These are phyloP conservation scores for Metarhizium brunneum DNA, from an alignment of 2,329 filamentous ascomycete species.

Conservation along the genomic window DNA sequence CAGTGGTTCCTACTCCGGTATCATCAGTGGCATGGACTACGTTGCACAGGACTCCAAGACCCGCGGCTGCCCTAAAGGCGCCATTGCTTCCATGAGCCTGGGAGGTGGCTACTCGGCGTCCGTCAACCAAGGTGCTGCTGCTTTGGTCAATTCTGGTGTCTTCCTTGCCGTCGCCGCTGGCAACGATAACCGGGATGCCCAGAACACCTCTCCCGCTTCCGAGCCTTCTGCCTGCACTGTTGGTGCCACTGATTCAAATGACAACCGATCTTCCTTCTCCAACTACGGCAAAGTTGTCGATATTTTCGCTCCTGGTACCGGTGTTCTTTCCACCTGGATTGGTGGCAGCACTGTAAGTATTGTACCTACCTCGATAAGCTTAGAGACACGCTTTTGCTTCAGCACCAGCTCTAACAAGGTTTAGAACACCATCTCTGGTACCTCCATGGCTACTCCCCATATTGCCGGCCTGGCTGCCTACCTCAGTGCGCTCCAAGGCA, in stretches of 20 bases:
- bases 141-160: constrained; percentile 34
- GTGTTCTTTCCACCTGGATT: constrained; percentile 39
- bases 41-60: constrained; percentile 26
- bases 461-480: constrained; percentile 20
- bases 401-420: background rate
- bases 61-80: constrained; percentile 31
- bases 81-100: constrained; percentile 49
- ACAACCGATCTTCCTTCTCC: constrained; percentile 37
- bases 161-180: constrained; percentile 49
- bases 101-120: constrained; percentile 36
- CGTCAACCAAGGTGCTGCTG: constrained; percentile 41
- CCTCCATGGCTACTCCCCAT: constrained; percentile 25
- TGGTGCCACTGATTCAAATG: constrained; percentile 33
- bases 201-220: constrained; percentile 37
- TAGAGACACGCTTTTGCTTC: background rate
- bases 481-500: constrained; percentile 31
- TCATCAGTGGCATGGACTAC: constrained; percentile 37
- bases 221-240: constrained; percentile 41
- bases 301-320: constrained; percentile 40
- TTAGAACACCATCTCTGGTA: constrained; percentile 31
- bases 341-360: constrained; percentile 23
- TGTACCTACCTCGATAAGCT: too few species aligned
- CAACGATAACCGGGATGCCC: constrained; percentile 36
- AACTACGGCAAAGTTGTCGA: constrained; percentile 43
- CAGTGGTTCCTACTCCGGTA: constrained; percentile 25